Evolutionary conservation across 257 asterid genomes (phyloP).

Genomic region (Misopates orontium): DNA sequence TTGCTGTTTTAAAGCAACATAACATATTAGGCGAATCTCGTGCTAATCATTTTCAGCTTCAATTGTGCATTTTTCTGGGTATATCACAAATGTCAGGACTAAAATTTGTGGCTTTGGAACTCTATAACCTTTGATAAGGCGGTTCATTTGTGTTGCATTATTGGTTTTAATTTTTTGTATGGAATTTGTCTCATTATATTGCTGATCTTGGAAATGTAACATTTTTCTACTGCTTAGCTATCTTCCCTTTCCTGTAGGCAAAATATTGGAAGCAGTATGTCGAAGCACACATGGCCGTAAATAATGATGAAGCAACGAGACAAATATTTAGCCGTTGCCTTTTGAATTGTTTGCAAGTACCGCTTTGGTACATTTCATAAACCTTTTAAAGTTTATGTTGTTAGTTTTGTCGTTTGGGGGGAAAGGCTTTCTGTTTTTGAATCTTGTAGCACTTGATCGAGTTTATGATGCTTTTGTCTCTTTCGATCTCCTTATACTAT

Average conservation of each 20-base stretch:
- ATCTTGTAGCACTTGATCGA: neutral
- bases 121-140: neutral
- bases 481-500: neutral
- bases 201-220: neutral
- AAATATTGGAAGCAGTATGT: constrained; percentile 96
- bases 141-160: neutral
- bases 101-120: neutral
- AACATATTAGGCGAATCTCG: neutral
- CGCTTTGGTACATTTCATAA: constrained; percentile 66
- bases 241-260: constrained; percentile 47
- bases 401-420: constrained; percentile 12
- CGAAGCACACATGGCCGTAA: constrained; percentile 86
- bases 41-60: neutral
- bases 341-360: constrained; percentile 80
- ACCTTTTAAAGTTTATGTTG: constrained; percentile 13
- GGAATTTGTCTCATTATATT: neutral
- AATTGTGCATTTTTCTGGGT: neutral
- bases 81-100: neutral
- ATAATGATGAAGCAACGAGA: constrained; percentile 85
- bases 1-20: too few relatives aligned
- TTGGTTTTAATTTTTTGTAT: neutral
- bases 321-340: constrained; percentile 95
- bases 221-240: constrained; percentile 17
- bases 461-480: neutral
- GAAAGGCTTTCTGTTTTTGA: neutral